Percentiles rank a stretch among this genome's conserved stretches.
Conservation (phyloP, 2,329 filamentous ascomycete genomes). For the Exophiala phaeomuriformis region DNA sequence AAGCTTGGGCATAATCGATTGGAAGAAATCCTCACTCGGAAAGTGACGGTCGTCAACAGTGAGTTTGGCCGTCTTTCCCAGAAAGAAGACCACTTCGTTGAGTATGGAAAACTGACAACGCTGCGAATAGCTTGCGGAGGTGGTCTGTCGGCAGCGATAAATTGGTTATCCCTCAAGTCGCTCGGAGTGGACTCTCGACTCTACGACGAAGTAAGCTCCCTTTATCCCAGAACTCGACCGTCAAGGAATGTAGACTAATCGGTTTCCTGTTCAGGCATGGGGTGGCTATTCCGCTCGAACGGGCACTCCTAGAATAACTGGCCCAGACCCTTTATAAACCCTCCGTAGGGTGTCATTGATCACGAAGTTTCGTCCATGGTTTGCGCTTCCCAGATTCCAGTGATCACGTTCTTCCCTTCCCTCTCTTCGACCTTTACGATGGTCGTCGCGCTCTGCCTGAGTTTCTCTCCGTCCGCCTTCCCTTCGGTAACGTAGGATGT, state of each 20-base stretch:
- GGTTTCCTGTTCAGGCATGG: not conserved
- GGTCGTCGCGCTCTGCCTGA: conserved; percentile 11
- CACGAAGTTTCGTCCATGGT: conserved; percentile 9
- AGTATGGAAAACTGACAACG: not conserved
- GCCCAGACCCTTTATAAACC: conserved; percentile 7
- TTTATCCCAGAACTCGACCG: not conserved
- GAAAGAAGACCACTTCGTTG: not conserved
- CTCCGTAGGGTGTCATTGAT: not conserved
- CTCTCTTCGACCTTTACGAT: conserved; percentile 10
- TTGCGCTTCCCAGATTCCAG: conserved; percentile 8
- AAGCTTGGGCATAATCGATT: conserved; percentile 8
- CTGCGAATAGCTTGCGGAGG: conserved; percentile 3
- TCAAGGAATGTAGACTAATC: not conserved
- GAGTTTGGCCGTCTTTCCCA: not conserved
- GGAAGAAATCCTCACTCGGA: not conserved
- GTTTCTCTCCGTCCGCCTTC: conserved; percentile 6
- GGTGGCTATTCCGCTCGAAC: conserved; percentile 5
- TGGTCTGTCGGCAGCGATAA: conserved; percentile 8
- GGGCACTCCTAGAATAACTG: conserved; percentile 4
- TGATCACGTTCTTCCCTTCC: conserved; percentile 2
- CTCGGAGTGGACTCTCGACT: conserved; percentile 9
- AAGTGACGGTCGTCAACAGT: conserved; percentile 7
- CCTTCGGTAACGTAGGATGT: conserved; percentile 8
- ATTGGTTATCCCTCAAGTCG: conserved; percentile 4
- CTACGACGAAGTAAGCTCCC: conserved; percentile 7